These are phyloP conservation scores for Colletotrichum eleusines DNA, from an alignment of 2,329 filamentous ascomycete genomes.

Conservation along the genomic window DNA sequence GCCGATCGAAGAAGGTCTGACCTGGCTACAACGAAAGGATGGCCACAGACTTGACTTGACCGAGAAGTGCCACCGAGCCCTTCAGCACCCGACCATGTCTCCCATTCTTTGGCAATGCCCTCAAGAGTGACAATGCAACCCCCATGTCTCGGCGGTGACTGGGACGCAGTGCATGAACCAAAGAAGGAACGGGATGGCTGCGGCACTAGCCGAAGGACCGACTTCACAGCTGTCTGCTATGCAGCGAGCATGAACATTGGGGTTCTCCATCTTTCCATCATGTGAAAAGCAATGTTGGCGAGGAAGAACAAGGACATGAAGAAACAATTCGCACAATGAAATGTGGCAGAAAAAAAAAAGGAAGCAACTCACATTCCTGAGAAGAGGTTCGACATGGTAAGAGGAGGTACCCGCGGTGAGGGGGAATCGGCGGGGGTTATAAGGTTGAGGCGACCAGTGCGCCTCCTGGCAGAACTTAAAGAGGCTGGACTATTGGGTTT, in stretches of 20 bases:
- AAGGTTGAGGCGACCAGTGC: slow-evolving; percentile 31
- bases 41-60: neutral
- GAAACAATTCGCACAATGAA: slow-evolving; percentile 26
- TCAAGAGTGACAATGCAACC: slow-evolving; percentile 34
- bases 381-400: slow-evolving; percentile 70
- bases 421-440: slow-evolving; percentile 44
- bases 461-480: slow-evolving; percentile 27
- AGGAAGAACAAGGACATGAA: neutral
- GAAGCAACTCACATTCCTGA: slow-evolving; percentile 69
- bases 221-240: slow-evolving; percentile 40
- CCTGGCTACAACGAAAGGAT: slow-evolving; percentile 1
- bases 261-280: slow-evolving; percentile 10
- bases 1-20: neutral
- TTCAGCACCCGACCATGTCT: neutral
- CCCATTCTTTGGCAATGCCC: slow-evolving; percentile 11
- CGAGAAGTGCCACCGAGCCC: neutral
- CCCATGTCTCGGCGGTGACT: slow-evolving; percentile 36
- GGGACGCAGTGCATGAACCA: slow-evolving; percentile 34
- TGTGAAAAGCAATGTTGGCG: neutral
- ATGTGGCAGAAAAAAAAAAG: slow-evolving; percentile 35
- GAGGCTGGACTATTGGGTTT: slow-evolving; percentile 35
- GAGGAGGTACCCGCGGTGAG: slow-evolving; percentile 41
- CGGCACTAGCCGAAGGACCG: slow-evolving; percentile 38
- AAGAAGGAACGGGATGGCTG: slow-evolving; percentile 26
- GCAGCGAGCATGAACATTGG: slow-evolving; percentile 18